A percentile compares a stretch with the other conserved stretches of the same genome.
These are phyloP conservation scores for Leptographium wingfieldii DNA, from an alignment of 2,329 filamentous ascomycete genomes.

Conservation along the genomic window DNA sequence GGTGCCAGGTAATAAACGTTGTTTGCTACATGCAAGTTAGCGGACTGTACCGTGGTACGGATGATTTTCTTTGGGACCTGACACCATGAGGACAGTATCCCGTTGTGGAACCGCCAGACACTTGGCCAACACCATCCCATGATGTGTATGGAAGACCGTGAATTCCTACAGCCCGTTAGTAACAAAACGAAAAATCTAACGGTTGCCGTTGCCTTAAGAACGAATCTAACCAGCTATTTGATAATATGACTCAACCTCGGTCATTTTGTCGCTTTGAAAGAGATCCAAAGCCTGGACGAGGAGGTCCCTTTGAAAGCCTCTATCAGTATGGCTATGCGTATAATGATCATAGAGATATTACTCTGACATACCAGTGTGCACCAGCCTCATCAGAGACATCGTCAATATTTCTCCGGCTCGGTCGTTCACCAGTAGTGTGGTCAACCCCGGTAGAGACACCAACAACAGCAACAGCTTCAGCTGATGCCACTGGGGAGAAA, in stretches of 20 bases:
- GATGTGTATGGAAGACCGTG: slow-evolving; percentile 20
- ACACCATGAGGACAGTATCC: slow-evolving; percentile 38
- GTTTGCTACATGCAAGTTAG: slow-evolving; percentile 24
- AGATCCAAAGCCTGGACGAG: slow-evolving; percentile 32
- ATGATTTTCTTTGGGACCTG: slow-evolving; percentile 5
- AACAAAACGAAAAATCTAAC: not conserved
- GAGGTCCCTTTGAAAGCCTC: slow-evolving; percentile 27
- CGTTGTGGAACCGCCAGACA: slow-evolving; percentile 19
- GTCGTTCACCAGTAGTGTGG: slow-evolving; percentile 24
- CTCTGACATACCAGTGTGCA: slow-evolving; percentile 27
- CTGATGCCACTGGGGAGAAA: not conserved
- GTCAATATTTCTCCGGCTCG: slow-evolving; percentile 34
- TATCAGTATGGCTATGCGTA: not conserved
- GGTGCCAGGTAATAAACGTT: slow-evolving; percentile 43
- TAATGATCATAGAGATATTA: not conserved
- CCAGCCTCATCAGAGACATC: slow-evolving; percentile 27
- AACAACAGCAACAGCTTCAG: slow-evolving; percentile 22
- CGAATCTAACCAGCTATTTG: slow-evolving; percentile 29
- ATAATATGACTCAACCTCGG: slow-evolving; percentile 35
- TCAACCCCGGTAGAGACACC: slow-evolving; percentile 26
- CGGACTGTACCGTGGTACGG: not conserved
- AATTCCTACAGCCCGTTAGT: slow-evolving; percentile 15
- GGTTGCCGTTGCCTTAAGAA: too few species aligned
- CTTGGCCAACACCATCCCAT: slow-evolving; percentile 24
- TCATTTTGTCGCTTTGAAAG: slow-evolving; percentile 27